phyloP scores from a whole-genome alignment of 768 basidiomycete genomes.

The Boletus reticulatus region DNA sequence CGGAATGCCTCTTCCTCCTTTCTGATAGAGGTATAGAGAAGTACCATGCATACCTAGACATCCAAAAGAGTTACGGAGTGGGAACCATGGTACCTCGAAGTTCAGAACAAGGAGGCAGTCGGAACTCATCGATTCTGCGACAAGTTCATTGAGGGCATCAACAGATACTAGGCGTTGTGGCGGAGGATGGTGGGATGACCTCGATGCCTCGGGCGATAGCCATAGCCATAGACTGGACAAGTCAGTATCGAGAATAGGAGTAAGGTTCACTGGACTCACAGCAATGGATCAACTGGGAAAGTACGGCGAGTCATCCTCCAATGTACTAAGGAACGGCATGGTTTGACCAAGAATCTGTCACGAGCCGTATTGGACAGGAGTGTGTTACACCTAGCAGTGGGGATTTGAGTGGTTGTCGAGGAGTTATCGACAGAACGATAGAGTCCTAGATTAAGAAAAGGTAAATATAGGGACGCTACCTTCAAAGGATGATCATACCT shows the following conservation, averaged over 20 bases:
- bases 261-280: background rate
- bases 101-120: too few relatives aligned
- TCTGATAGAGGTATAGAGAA: too few relatives aligned
- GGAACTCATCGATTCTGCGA: too few relatives aligned
- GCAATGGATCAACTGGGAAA: background rate
- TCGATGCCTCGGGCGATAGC: too few relatives aligned
- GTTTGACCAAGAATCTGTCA: constrained; percentile 53
- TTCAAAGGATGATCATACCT: constrained; percentile 35
- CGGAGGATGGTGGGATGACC: too few relatives aligned
- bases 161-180: too few relatives aligned
- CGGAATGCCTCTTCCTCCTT: too few relatives aligned
- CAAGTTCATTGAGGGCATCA: too few relatives aligned
- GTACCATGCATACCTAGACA: too few relatives aligned
- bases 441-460: constrained; percentile 47
- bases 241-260: background rate
- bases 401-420: constrained; percentile 37
- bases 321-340: constrained; percentile 2
- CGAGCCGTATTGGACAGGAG: constrained; percentile 52
- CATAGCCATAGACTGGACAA: too few relatives aligned
- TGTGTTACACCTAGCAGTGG: constrained; percentile 39
- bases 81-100: too few relatives aligned
- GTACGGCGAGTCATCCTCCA: background rate
- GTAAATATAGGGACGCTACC: background rate
- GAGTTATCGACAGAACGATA: constrained; percentile 48
- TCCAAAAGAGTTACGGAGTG: too few relatives aligned